Percentiles rank a stretch among this genome's conserved stretches.
These are phyloP conservation scores for Diaporthe capsici DNA, from an alignment of 2,329 filamentous ascomycete genomes.

Conservation along the genomic window DNA sequence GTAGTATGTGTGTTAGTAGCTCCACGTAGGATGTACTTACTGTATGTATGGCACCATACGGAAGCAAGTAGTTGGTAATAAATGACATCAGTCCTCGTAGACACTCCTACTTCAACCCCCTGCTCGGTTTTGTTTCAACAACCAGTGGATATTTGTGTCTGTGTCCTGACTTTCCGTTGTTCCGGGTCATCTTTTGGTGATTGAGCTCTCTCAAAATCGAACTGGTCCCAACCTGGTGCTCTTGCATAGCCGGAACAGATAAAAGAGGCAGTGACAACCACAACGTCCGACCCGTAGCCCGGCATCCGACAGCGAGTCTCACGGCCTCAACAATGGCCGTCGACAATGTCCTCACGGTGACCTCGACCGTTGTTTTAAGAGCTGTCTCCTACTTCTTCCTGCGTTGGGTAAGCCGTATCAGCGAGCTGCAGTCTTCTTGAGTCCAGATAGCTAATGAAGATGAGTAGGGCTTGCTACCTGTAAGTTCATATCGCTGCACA, in stretches of 20 bases:
- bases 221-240: background rate
- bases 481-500: conserved; percentile 45
- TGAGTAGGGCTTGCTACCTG: conserved; percentile 53
- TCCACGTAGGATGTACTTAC: background rate
- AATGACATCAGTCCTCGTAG: conserved; percentile 31
- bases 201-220: background rate
- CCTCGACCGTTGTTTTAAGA: conserved; percentile 66
- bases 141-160: background rate
- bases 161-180: background rate
- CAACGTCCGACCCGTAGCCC: background rate
- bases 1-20: background rate
- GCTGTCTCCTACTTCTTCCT: conserved; percentile 70
- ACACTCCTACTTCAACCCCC: conserved; percentile 6
- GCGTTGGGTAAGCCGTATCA: conserved; percentile 66
- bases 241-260: background rate
- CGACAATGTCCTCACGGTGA: conserved; percentile 52
- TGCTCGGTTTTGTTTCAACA: conserved; percentile 24
- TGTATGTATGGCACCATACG: background rate
- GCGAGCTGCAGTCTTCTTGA: background rate
- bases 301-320: conserved; percentile 8
- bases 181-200: background rate
- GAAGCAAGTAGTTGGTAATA: background rate
- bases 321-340: conserved; percentile 47
- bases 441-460: conserved; percentile 18
- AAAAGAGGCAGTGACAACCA: background rate